A percentile compares a stretch with the other conserved stretches of the same genome.
Conservation (phyloP, 2,329 filamentous ascomycete species). For the Alternaria triticina region DNA sequence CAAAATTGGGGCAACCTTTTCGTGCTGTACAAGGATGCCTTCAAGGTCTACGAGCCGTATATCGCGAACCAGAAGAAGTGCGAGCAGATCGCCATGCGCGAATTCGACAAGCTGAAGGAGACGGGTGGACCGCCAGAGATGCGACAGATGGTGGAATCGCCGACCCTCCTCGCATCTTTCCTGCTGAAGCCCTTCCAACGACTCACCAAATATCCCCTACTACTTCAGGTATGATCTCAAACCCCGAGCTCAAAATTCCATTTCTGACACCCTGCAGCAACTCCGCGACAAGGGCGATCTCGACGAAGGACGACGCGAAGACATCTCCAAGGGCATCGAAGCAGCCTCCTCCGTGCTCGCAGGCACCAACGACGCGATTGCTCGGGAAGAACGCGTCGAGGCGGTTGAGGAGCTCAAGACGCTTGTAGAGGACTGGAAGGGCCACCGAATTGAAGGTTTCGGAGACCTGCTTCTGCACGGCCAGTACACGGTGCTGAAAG, state of each 20-base stretch:
- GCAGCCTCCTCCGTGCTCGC: constrained; percentile 81
- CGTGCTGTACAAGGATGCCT: constrained; percentile 80
- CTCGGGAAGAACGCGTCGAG: constrained; percentile 82
- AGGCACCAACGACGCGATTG: constrained; percentile 88
- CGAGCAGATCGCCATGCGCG: constrained; percentile 79
- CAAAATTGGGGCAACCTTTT: constrained; percentile 98
- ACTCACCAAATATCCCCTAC: constrained; percentile 89
- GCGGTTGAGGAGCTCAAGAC: constrained; percentile 80
- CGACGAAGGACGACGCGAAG: constrained; percentile 71
- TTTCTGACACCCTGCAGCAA: constrained; percentile 62
- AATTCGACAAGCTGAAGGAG: constrained; percentile 83
- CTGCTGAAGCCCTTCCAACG: constrained; percentile 96
- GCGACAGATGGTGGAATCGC: constrained; percentile 80
- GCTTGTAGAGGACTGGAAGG: constrained; percentile 97
- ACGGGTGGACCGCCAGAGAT: constrained; percentile 69
- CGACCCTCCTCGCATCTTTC: constrained; percentile 88
- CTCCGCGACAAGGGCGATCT: constrained; percentile 82
- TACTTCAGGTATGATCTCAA: constrained; percentile 71
- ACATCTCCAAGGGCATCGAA: constrained; percentile 78
- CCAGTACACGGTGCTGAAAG: constrained; percentile 88
- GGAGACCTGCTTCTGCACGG: constrained; percentile 87
- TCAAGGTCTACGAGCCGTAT: constrained; percentile 94
- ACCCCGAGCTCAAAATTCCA: constrained; percentile 3
- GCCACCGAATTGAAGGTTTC: constrained; percentile 87
- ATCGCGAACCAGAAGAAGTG: constrained; percentile 96